Conservation (phyloP, 139 green algal species). For the Chlamydomonas sp. region DNA sequence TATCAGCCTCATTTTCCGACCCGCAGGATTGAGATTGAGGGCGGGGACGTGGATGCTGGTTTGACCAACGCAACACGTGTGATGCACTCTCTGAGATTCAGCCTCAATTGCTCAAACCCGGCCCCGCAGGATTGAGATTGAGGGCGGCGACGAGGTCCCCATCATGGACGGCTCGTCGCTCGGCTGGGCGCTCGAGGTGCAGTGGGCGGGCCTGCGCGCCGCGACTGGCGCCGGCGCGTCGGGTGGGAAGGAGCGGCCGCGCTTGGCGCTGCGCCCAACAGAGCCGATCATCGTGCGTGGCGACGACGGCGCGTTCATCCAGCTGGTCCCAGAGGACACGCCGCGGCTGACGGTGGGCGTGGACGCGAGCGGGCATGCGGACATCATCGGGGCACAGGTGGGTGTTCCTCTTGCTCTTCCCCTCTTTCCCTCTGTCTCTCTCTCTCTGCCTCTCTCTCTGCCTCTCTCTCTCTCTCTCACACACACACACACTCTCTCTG, state of each 20-base stretch:
- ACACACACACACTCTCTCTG: background rate
- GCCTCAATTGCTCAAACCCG: background rate
- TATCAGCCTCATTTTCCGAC: background rate
- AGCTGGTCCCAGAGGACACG: slow-evolving; percentile 51
- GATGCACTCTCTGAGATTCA: too few species aligned
- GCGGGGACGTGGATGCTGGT: too few species aligned
- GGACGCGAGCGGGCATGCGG: slow-evolving; percentile 14
- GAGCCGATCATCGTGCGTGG: slow-evolving; percentile 23
- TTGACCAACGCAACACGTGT: too few species aligned
- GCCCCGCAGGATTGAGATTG: slow-evolving; percentile 49
- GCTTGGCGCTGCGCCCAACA: background rate
- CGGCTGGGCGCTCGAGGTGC: slow-evolving; percentile 25
- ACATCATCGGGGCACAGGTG: too few species aligned
- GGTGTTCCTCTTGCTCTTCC: too few species aligned
- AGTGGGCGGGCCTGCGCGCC: slow-evolving; percentile 9
- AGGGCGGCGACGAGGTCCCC: slow-evolving; percentile 64
- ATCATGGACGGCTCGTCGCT: slow-evolving; percentile 75
- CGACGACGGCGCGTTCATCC: slow-evolving; percentile 67
- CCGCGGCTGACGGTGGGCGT: slow-evolving; percentile 27
- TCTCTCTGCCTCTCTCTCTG: too few species aligned
- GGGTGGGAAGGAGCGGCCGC: background rate
- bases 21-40: slow-evolving; percentile 54
- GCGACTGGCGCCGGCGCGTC: background rate
- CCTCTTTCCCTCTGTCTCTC: too few species aligned
- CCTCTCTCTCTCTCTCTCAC: too few species aligned